phyloP scores from a whole-genome alignment of 139 green algal genomes.

The Closterium sp. region DNA sequence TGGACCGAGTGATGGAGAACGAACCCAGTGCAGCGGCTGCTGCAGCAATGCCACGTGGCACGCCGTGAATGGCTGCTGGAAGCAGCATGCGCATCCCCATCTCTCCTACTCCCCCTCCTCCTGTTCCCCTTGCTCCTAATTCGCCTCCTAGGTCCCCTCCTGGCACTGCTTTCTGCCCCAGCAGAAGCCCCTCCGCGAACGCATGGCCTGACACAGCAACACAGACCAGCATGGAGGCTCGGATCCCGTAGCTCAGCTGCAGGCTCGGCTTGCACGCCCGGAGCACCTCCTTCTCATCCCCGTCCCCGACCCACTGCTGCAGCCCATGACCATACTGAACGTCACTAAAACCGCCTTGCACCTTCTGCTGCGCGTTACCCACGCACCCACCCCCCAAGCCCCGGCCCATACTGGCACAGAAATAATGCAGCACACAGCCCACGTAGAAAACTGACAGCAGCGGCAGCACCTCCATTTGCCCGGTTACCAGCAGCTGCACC shows the following conservation, averaged over 20 bases:
- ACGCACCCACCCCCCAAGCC: background rate
- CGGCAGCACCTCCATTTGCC: slow-evolving; percentile 1
- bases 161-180: slow-evolving; percentile 14
- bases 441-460: slow-evolving; percentile 13
- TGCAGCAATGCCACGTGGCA: slow-evolving; percentile 34
- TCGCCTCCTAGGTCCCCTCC: slow-evolving; percentile 16
- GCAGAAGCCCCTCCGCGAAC: slow-evolving; percentile 22
- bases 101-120: background rate
- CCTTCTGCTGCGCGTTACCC: background rate
- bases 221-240: slow-evolving; percentile 1
- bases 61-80: slow-evolving; percentile 17
- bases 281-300: background rate
- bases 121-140: slow-evolving; percentile 2
- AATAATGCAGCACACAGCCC: background rate
- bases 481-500: slow-evolving; percentile 2
- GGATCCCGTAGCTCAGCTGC: background rate
- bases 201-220: slow-evolving; percentile 11
- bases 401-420: background rate
- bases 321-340: background rate
- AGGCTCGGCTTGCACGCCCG: background rate
- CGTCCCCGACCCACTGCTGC: background rate
- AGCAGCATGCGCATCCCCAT: slow-evolving; percentile 42
- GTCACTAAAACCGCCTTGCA: background rate
- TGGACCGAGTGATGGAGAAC: background rate
- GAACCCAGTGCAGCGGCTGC: slow-evolving; percentile 12